Evolutionary conservation across 257 asterid genomes (phyloP), one percentile per base, ranked within the genome.

Genomic region (Pogostemon cablin): DNA sequence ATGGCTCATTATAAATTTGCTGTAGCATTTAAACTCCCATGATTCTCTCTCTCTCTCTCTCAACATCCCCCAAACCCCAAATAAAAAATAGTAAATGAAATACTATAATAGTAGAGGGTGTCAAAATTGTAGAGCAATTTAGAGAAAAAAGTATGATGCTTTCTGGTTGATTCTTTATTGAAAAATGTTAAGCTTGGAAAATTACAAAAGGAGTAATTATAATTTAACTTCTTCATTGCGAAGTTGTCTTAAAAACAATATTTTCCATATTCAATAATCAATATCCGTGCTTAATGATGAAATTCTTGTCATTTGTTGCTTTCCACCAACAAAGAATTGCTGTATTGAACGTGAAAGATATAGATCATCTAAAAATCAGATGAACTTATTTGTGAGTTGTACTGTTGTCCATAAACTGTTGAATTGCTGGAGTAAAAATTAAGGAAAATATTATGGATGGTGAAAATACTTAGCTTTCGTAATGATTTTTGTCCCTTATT

Each of bases 391-490:
- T 78, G 65, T 75, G 78, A 77, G 54, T 66, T 71, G 69, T 25
- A 25, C 55, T 65, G 77, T 44, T 65, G 43, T 77, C 73, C 71
- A 25, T 67, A 71, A 77, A 81, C 67, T 60, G 76, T 80, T 75
- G 66, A 77, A 73, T 59, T 55, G 49, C 42, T 82, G 75, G 90
- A 88, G 96, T 92, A 68, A 67, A 82, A 85, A 65, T 50, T 72
- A 88, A 90, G 96, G 50, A 78, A 89, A 75, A 71, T 63, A 48
- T 53, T 64, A 40, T 25, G 72, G 83, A 74, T 56, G 80, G 90
- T 73, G 81, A 72, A 67, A 71, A 25, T 70, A 47, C n/a, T 54
- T 78, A 68, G 75, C 82, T 71, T 81, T 71, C 73, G 72, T 72
- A 64, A 68, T 83, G 75, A 79, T 79, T 74, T 77, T 67, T 73